Evolutionary conservation across 2,329 filamentous ascomycete genomes (phyloP).

Genomic region (Ophiosphaerella korrae): DNA sequence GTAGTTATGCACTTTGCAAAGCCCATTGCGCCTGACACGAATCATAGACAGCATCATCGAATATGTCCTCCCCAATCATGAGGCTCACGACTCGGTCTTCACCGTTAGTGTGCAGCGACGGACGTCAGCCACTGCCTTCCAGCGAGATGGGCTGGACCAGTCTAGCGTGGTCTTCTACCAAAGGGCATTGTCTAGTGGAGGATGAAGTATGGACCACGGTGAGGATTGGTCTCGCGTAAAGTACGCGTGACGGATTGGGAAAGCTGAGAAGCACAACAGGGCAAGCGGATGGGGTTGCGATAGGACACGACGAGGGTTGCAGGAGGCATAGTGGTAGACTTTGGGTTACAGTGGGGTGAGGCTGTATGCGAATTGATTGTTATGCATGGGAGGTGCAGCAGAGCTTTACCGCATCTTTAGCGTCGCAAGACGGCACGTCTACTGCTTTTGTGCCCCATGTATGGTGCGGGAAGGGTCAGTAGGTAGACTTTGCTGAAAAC

Average conservation of each 20-base stretch:
- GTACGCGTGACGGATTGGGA: neutral
- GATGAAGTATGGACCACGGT: neutral
- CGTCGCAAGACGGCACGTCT: neutral
- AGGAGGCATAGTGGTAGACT: neutral
- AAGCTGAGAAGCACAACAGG: neutral
- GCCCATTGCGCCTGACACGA: conserved; percentile 2
- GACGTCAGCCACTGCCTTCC: conserved; percentile 36
- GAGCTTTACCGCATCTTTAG: conserved; percentile 2
- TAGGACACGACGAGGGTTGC: neutral
- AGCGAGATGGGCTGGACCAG: conserved; percentile 29
- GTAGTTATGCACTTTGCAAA: neutral
- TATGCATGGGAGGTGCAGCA: neutral
- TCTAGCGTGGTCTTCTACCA: conserved; percentile 6
- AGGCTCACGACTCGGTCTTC: conserved; percentile 15
- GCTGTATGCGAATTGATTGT: neutral
- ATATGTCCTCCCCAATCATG: conserved; percentile 3
- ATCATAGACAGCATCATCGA: neutral
- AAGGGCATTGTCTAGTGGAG: neutral
- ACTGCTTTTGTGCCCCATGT: neutral
- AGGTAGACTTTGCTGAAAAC: neutral
- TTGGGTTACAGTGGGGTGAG: neutral
- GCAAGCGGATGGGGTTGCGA: neutral
- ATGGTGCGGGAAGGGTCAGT: neutral
- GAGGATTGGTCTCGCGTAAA: neutral
- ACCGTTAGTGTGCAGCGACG: conserved; percentile 15